Evolutionary conservation across 345 rosid species (phyloP).

Genomic region (Viola odorata): DNA sequence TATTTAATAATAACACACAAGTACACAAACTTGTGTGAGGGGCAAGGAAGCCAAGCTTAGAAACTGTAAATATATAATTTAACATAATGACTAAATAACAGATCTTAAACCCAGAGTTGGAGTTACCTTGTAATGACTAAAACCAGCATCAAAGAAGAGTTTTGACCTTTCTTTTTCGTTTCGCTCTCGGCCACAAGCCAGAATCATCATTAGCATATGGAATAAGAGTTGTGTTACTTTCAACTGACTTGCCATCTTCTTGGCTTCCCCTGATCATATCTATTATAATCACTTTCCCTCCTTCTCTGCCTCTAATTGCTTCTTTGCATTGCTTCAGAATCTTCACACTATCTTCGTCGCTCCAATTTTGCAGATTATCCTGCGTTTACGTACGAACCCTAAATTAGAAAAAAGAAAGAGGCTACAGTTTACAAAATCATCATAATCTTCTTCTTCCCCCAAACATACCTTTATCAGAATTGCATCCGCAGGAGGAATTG

Average conservation of each 20-base stretch:
- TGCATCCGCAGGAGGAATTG: constrained; percentile 5
- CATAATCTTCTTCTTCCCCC: too few species aligned
- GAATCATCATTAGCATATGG: not conserved
- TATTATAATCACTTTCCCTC: constrained; percentile 3
- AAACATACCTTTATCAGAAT: constrained; percentile 4
- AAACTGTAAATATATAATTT: too few species aligned
- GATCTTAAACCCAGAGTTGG: constrained; percentile 1
- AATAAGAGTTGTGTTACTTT: not conserved
- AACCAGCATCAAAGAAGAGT: constrained; percentile 5
- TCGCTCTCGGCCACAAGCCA: not conserved
- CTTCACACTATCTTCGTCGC: not conserved
- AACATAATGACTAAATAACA: too few species aligned
- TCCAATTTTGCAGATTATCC: constrained; percentile 2
- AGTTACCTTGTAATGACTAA: not conserved
- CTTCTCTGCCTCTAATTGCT: not conserved
- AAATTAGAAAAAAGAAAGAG: too few species aligned
- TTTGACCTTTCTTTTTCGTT: constrained; percentile 5
- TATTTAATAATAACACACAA: too few species aligned
- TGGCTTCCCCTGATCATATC: not conserved
- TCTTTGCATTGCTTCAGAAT: not conserved
- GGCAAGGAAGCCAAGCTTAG: too few species aligned
- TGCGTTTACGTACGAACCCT: too few species aligned
- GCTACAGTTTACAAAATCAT: too few species aligned
- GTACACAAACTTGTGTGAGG: too few species aligned
- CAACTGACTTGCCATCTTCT: not conserved